Evolutionary conservation across 2,329 filamentous ascomycete species (phyloP), one percentile per base, ranked within the genome.

Genomic region (Dothistroma septosporum): DNA sequence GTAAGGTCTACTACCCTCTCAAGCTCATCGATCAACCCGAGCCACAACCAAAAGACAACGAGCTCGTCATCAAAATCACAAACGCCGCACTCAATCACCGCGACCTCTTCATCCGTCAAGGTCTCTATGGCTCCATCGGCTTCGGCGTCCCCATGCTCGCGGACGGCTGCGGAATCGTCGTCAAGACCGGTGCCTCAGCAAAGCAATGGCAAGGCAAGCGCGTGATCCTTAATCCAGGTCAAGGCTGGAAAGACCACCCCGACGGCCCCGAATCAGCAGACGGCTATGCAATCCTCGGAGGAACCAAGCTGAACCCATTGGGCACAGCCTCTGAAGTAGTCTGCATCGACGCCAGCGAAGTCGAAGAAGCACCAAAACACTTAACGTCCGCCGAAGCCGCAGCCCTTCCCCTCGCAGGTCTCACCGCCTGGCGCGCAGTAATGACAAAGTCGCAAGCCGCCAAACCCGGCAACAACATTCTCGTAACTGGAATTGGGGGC

Each of bases 1-100:
- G 92, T 60, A 80, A 92, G 76, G 92, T 96, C 65, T 96, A 93
- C 78, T 92, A 92, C 70, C 89, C 89, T 1, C 75, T 81, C 55
- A 73, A 75, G 55, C 63, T 90, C 57, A 85, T 85, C 64, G 78
- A 85, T 35, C 76, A 88, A 16, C 82, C 87, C 59, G 80, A 82
- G 64, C 88, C 88, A 0, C 82, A 84, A 28, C 83, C 84, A 16
- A 80, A 72, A 41, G 66, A 68, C 55, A 71, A 80, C 64, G 83
- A 97, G 74, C 80, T 96, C 66, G 80, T 95, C 7, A 79, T 97
- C 64, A 86, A 85, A 70, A 80, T 97, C 71, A 83, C 84, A 37
- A 90, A 92, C 55, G 90, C 88, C 1, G 89, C 93, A 14, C 86
- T 97, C 55, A 97, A 97, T 80, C 94, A 97, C 79, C 89, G 92